These are phyloP conservation scores for Volutella citrinella DNA, from an alignment of 2,329 filamentous ascomycete species.

Conservation along the genomic window DNA sequence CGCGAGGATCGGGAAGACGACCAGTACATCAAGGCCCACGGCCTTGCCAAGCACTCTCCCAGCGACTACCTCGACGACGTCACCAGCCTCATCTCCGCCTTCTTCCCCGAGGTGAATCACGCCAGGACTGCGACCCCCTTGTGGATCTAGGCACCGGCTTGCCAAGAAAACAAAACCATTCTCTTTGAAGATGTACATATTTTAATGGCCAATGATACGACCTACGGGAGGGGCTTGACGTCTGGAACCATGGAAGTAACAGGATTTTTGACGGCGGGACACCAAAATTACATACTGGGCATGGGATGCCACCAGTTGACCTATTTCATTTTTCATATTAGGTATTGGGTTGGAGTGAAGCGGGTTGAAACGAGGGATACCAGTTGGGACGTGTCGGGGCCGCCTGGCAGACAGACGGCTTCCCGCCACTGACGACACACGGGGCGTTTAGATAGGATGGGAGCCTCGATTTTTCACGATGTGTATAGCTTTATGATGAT, in stretches of 20 bases:
- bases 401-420: slow-evolving; percentile 14
- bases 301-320: slow-evolving; percentile 15
- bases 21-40: slow-evolving; percentile 63
- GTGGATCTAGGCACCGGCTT: slow-evolving; percentile 45
- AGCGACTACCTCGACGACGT: slow-evolving; percentile 85
- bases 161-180: too few relatives aligned
- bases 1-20: slow-evolving; percentile 66
- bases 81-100: slow-evolving; percentile 61
- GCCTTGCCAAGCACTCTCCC: slow-evolving; percentile 70
- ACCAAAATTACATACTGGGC: slow-evolving; percentile 14
- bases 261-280: slow-evolving; percentile 12
- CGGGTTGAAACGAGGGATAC: slow-evolving; percentile 15
- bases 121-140: slow-evolving; percentile 33
- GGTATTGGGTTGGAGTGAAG: slow-evolving; percentile 13
- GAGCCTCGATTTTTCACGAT: slow-evolving; percentile 22
- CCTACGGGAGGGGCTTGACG: slow-evolving; percentile 18
- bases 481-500: slow-evolving; percentile 26
- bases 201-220: slow-evolving; percentile 26
- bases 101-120: slow-evolving; percentile 47
- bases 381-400: too few relatives aligned
- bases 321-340: slow-evolving; percentile 13
- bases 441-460: slow-evolving; percentile 23
- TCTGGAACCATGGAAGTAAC: too few relatives aligned
- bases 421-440: slow-evolving; percentile 10
- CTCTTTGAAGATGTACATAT: slow-evolving; percentile 35